Base-by-base conservation (phyloP, 1,284 basidiomycete species). In the Ceratobasidium sp. region DNA sequence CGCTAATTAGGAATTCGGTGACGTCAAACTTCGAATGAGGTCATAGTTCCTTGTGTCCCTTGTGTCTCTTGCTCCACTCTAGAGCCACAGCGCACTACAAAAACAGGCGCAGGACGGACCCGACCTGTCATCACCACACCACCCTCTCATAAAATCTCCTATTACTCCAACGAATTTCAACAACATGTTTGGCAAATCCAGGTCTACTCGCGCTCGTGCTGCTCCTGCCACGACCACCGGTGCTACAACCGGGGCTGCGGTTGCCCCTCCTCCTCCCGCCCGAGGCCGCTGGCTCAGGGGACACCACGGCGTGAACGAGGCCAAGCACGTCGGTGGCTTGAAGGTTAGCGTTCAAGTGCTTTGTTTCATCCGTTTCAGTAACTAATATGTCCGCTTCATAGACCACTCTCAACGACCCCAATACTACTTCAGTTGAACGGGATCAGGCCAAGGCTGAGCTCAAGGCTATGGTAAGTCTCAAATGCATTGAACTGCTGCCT, bases 221-320 rank as follows among this genome's bases (percentile, higher is more conserved):
- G 35, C 35, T 11, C 35, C 35, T 38, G 32, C 55, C 18, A 47
- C 46, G 9, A 49, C 30, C 5, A 54, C 63, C n/a, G 63, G 47
- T 35, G 32, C 66, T 35, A 43, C 30, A 13, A 41, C 52, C 21
- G 58, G 58, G 13, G 43, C 38, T 7, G 23, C 58, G 4, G 8
- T 44, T 26, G 38, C 28, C 8, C 50, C 66, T 23, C 50, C 50
- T 41, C 30, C 66, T 7, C 52, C 66, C 1, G 66, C 66, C 18
- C 66, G 52, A 21, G 44, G 32, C 38, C 66, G 66, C n/a, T 69
- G 66, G 66, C 66, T 69, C 52, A 57, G 44, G 52, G 66, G 66
- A 14, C 41, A 69, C 26, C 66, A 69, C 30, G 11, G 23, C 21
- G 30, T n/a, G 1, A 69, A 69, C 52, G 66, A 69, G n/a, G 28